Evolutionary conservation across 805 yeast species (phyloP).

Genomic region (Schwanniomyces sp.): DNA sequence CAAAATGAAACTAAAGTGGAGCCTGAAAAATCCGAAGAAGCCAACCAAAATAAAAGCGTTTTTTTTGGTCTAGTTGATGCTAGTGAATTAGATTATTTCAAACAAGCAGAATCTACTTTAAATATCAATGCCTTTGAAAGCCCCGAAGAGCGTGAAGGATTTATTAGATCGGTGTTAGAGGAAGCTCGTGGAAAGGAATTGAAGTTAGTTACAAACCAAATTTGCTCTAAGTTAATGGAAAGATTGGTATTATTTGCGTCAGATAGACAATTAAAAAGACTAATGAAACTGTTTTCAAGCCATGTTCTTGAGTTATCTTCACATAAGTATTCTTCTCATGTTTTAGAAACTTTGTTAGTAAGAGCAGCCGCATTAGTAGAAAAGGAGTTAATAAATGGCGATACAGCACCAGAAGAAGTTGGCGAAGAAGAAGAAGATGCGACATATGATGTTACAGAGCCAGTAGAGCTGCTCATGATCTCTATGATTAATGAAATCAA

Average conservation of each 20-base stretch:
- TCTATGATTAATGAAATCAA: slow-evolving; percentile 66
- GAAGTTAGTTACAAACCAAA: slow-evolving; percentile 89
- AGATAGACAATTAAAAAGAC: slow-evolving; percentile 60
- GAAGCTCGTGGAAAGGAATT: slow-evolving; percentile 89
- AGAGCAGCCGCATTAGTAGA: slow-evolving; percentile 74
- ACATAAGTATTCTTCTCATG: slow-evolving; percentile 93
- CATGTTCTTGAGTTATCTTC: slow-evolving; percentile 73
- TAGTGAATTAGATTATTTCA: slow-evolving; percentile 85
- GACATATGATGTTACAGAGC: slow-evolving; percentile 37
- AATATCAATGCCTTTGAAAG: slow-evolving; percentile 75
- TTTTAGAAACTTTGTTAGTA: slow-evolving; percentile 80
- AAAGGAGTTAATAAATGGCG: slow-evolving; percentile 56
- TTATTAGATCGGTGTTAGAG: slow-evolving; percentile 74
- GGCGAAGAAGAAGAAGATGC: slow-evolving; percentile 32
- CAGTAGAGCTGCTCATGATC: slow-evolving; percentile 67
- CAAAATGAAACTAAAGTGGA: slow-evolving; percentile 2
- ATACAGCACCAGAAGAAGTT: slow-evolving; percentile 17
- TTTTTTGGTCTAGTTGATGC: slow-evolving; percentile 88
- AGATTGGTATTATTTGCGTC: slow-evolving; percentile 70
- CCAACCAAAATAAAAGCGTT: slow-evolving; percentile 11
- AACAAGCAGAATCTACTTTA: slow-evolving; percentile 85
- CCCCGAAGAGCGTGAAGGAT: slow-evolving; percentile 70
- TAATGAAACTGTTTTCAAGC: slow-evolving; percentile 70
- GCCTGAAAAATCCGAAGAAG: slow-evolving; percentile 4
- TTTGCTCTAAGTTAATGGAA: slow-evolving; percentile 91